These are phyloP conservation scores for Exophiala aquamarina DNA, from an alignment of 2,329 filamentous ascomycete genomes.

Conservation along the genomic window DNA sequence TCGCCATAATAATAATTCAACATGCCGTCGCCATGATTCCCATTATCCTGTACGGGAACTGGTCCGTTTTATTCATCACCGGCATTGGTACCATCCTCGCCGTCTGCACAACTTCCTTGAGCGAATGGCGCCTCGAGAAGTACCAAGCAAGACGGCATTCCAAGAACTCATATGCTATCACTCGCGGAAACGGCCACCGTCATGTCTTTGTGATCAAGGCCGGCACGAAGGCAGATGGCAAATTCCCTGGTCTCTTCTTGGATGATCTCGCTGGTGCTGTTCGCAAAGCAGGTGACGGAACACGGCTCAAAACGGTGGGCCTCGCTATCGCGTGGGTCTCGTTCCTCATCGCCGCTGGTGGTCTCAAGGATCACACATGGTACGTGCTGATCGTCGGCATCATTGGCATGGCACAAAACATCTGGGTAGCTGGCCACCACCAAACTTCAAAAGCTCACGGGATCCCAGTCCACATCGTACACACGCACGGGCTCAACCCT, in stretches of 20 bases:
- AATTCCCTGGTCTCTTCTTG: constrained; percentile 43
- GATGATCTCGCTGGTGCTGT: constrained; percentile 20
- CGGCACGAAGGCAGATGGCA: constrained; percentile 38
- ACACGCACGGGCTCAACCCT: background rate
- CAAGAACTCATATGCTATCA: constrained; percentile 30
- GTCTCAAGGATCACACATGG: constrained; percentile 40
- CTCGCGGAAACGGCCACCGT: constrained; percentile 42
- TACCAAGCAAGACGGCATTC: background rate
- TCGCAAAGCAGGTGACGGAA: too few species aligned
- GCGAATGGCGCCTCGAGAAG: background rate
- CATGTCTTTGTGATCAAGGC: constrained; percentile 42
- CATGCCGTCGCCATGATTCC: constrained; percentile 31
- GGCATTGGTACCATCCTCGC: constrained; percentile 39
- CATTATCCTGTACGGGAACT: constrained; percentile 34
- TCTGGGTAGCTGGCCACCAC: constrained; percentile 38
- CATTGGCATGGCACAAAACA: constrained; percentile 44
- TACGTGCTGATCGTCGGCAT: constrained; percentile 42
- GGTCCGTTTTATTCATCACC: constrained; percentile 44
- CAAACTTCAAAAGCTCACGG: too few species aligned
- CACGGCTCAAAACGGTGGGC: constrained; percentile 30
- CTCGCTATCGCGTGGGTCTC: constrained; percentile 41
- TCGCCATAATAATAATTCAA: constrained; percentile 26
- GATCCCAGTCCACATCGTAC: background rate
- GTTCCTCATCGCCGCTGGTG: constrained; percentile 42
- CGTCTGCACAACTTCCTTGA: constrained; percentile 29